Conservation (phyloP, 108 stramenopile genomes). For the Skeletonema tropicum region DNA sequence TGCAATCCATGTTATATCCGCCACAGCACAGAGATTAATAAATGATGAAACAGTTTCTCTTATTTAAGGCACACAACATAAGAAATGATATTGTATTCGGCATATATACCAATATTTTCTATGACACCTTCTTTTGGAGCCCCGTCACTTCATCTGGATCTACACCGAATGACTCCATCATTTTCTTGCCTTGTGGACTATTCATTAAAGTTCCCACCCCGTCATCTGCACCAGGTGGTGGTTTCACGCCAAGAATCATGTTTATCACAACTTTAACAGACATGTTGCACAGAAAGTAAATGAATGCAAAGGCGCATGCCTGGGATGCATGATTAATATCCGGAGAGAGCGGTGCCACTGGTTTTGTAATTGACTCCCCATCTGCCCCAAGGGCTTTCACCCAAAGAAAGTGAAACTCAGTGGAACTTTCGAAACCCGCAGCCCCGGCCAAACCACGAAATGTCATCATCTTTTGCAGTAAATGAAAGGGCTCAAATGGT, state of each 20-base stretch:
- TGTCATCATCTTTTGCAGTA: constrained; percentile 57
- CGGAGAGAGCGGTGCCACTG: constrained; percentile 24
- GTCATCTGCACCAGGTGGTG: constrained; percentile 71
- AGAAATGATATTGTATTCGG: too few relatives aligned
- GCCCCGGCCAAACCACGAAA: constrained; percentile 56
- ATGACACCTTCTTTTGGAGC: neutral
- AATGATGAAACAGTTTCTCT: neutral
- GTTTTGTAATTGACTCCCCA: constrained; percentile 11
- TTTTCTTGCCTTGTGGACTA: constrained; percentile 43
- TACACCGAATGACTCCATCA: constrained; percentile 46
- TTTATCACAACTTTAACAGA: constrained; percentile 73
- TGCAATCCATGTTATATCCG: constrained; percentile 30
- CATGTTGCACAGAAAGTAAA: constrained; percentile 67
- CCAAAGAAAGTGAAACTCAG: constrained; percentile 25
- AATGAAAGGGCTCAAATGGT: constrained; percentile 72
- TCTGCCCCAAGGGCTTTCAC: constrained; percentile 13
- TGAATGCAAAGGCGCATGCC: constrained; percentile 71
- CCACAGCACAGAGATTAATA: constrained; percentile 6
- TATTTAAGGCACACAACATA: too few relatives aligned
- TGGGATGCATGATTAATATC: constrained; percentile 51
- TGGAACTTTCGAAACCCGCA: constrained; percentile 5
- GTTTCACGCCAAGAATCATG: constrained; percentile 55
- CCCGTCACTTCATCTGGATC: constrained; percentile 8
- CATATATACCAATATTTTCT: too few relatives aligned
- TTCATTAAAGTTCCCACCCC: constrained; percentile 65